Evolutionary conservation across 2,329 filamentous ascomycete genomes (phyloP), one percentile per base, ranked within the genome.

Genomic region (Knufia petricola): DNA sequence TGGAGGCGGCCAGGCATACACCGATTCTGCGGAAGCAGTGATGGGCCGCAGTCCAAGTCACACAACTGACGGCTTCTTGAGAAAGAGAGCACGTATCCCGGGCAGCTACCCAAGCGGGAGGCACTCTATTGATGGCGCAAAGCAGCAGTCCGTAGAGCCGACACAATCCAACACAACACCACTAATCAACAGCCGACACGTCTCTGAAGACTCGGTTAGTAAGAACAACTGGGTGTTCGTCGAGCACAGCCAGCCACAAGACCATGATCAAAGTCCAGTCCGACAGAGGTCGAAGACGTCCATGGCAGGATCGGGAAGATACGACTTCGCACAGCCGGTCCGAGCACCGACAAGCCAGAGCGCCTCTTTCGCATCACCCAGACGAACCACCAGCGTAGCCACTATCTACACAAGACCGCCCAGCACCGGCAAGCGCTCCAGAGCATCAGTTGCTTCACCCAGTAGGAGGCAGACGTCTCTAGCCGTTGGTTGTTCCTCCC

Each of bases 1-100:
- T 10, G 90, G 89, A 6, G 87, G 84, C 2, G 90, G 89, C 7
- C 73, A 72, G 51, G 81, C 79, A 21, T 94, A 89, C 60, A 69
- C 76, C 4, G 68, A 86, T 56, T 63, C 71, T 21, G 51, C 62
- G 44, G 61, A 41, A 39, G 48, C 54, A 19, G 30, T 43, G 2
- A 23, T 37, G 6, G 20, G 61, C 13, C 26, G 15, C 15, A 28
- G 32, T 19, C 21, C 21, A 42, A 63, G 51, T 45, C 46, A 50
- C 17, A 62, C 64, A 62, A 59, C 63, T 28, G 55, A 63, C 19
- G 44, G 15, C 20, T 58, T 3, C 55, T 59, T 43, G 52, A 59
- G 3, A 59, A 61, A 31, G 61, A 64, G 24, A n/a, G 3, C 12
- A 9, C n/a, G n/a, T n/a, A n/a, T 37, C 4, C 44, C 34, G 6